Evolutionary conservation across 495 filamentous ascomycete genomes (phyloP).

Genomic region (Neurospora sp.): DNA sequence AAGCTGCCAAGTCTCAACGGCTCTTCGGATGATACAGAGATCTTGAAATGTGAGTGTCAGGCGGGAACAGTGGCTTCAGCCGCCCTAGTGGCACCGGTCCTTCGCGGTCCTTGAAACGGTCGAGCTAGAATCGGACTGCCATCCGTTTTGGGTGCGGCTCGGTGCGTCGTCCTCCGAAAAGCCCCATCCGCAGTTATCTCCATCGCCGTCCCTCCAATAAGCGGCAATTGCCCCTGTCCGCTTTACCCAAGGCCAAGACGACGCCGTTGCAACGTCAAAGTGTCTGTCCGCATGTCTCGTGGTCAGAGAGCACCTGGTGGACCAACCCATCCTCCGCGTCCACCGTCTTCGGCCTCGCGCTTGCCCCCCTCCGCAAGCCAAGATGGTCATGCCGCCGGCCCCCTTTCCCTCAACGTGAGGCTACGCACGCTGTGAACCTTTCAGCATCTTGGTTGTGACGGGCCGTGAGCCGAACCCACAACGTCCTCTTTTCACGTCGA

Average conservation of each 20-base stretch:
- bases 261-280: slow-evolving; percentile 10
- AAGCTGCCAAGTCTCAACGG: neutral
- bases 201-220: slow-evolving; percentile 15
- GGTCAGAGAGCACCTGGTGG: slow-evolving; percentile 1
- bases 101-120: neutral
- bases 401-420: slow-evolving; percentile 3
- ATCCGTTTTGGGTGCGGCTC: neutral
- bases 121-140: neutral
- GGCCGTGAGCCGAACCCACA: slow-evolving; percentile 19
- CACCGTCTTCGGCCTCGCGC: neutral
- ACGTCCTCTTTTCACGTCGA: neutral
- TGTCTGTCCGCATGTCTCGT: slow-evolving; percentile 9
- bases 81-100: neutral
- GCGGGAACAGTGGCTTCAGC: neutral
- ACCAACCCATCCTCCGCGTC: neutral
- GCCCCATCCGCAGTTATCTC: neutral
- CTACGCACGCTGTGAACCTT: slow-evolving; percentile 6
- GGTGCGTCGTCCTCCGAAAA: neutral
- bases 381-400: neutral
- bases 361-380: slow-evolving; percentile 1
- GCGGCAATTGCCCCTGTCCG: slow-evolving; percentile 18
- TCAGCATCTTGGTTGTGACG: slow-evolving; percentile 10
- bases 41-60: neutral
- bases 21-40: neutral
- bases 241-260: slow-evolving; percentile 3